Evolutionary conservation across 192 early-diverging fungal species (phyloP), one percentile per base, ranked within the genome.

Genomic region (Backusella mclennaniae): DNA sequence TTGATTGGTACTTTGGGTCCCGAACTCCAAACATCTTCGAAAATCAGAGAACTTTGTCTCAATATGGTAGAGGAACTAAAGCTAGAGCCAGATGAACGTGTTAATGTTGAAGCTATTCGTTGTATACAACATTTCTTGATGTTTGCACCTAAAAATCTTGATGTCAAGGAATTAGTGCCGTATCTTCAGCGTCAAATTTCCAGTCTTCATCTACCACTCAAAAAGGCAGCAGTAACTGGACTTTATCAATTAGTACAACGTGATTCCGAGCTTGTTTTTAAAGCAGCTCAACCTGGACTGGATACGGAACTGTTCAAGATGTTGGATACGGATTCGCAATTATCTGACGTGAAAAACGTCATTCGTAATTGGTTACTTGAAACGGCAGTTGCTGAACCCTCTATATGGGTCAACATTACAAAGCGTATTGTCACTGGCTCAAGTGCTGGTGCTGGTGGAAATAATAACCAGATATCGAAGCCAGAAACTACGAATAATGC

Each of bases 1-100:
- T 77, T 98, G 42, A 85, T 98, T 71, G 93, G 95, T 19, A 96
- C 95, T 0, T 78, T 98, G 36, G 98, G 98, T 0, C 98, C 98
- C 0, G 97, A 99, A 78, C 83, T 99, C 46, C 91, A 93, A 66
- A 82, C 86, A 4, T 93, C 92, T 29, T 78, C 86, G 0, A 90
- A 87, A 63, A 84, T 95, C 1, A 87, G 96, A n/a, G 92, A 95
- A 35, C 83, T 96, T 1, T 96, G 95, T 69, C 86, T 94, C 17
- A 89, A 87, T 29, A 79, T 98, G 31, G 86, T 96, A 73, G 89
- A 93, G 53, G 92, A 95, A 74, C 80, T 99, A 66, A 90, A 90
- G 29, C 86, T 92, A 74, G 93, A 96, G 31, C 84, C 88, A 0
- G 92, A 95, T 74, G 87, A 90, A 46, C 88, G 87, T 71, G 93